A percentile compares a stretch with the other conserved stretches of the same genome.
Conservation (phyloP, 305 asterid species). For the Fraxinus platypoda region DNA sequence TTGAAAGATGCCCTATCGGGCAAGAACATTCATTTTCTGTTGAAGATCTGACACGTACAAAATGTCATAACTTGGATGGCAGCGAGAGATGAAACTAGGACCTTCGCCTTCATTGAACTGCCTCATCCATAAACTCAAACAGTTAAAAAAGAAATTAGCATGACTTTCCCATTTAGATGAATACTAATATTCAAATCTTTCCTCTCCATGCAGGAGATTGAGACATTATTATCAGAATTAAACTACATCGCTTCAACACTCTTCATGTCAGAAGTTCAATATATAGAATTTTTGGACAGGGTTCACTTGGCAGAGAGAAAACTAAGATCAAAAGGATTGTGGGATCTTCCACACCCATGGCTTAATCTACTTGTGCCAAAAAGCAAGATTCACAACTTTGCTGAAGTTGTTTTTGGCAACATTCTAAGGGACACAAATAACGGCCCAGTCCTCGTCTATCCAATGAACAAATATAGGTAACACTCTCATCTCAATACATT, state of each 20-base stretch:
- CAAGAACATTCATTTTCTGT: too few species aligned
- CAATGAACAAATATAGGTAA: slow-evolving; percentile 80
- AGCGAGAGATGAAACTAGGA: neutral
- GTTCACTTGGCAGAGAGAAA: slow-evolving; percentile 17
- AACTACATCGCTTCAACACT: slow-evolving; percentile 41
- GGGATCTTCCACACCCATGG: slow-evolving; percentile 34
- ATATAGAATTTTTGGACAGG: slow-evolving; percentile 15
- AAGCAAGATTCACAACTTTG: neutral
- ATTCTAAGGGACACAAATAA: slow-evolving; percentile 61
- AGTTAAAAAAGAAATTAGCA: too few species aligned
- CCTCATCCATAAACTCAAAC: neutral
- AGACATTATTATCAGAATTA: slow-evolving; percentile 31
- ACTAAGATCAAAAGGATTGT: slow-evolving; percentile 20
- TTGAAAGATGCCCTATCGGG: too few species aligned
- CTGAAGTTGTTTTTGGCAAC: slow-evolving; percentile 48
- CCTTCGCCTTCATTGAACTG: neutral
- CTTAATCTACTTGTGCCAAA: slow-evolving; percentile 24
- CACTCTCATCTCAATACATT: neutral
- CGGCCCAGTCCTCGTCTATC: slow-evolving; percentile 82
- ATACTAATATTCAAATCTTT: neutral
- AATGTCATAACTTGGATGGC: neutral
- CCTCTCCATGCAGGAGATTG: slow-evolving; percentile 34
- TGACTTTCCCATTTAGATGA: neutral
- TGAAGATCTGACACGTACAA: neutral
- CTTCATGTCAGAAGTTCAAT: slow-evolving; percentile 22